Conservation (phyloP, 1,284 basidiomycete genomes). For the Ceratobasidium sp. region DNA sequence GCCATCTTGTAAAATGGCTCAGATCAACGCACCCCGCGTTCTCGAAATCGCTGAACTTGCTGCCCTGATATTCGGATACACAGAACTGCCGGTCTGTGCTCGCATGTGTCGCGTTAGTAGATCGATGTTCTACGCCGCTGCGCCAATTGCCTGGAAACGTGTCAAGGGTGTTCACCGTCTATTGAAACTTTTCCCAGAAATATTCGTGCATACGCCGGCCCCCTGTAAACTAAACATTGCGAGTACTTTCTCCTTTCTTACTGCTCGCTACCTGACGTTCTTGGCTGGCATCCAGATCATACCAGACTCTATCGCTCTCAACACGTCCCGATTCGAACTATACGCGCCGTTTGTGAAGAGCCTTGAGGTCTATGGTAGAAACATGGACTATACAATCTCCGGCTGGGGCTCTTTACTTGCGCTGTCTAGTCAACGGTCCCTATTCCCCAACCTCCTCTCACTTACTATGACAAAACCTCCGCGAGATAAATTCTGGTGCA, state of each 20-base stretch:
- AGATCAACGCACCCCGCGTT: neutral
- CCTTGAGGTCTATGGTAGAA: neutral
- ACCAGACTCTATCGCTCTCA: neutral
- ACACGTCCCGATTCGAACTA: neutral
- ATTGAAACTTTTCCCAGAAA: slow-evolving; percentile 7
- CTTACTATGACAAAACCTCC: neutral
- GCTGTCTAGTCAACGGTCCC: neutral
- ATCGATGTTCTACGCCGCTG: neutral
- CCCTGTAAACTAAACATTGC: no score
- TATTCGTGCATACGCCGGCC: no score
- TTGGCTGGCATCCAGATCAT: neutral
- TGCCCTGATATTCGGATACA: neutral
- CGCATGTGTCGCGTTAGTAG: neutral
- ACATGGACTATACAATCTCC: neutral
- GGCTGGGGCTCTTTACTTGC: neutral
- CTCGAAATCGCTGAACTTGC: slow-evolving; percentile 22
- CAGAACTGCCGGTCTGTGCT: neutral
- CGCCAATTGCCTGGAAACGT: slow-evolving; percentile 4
- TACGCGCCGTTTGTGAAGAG: slow-evolving; percentile 15
- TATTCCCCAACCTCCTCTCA: slow-evolving; percentile 24
- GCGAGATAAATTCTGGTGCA: neutral
- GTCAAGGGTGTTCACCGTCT: slow-evolving; percentile 21
- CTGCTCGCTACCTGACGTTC: no score
- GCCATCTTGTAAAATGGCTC: no score
- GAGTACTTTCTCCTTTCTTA: no score